Evolutionary conservation across 768 basidiomycete species (phyloP).

Genomic region (Chlorophyllum brunneum): DNA sequence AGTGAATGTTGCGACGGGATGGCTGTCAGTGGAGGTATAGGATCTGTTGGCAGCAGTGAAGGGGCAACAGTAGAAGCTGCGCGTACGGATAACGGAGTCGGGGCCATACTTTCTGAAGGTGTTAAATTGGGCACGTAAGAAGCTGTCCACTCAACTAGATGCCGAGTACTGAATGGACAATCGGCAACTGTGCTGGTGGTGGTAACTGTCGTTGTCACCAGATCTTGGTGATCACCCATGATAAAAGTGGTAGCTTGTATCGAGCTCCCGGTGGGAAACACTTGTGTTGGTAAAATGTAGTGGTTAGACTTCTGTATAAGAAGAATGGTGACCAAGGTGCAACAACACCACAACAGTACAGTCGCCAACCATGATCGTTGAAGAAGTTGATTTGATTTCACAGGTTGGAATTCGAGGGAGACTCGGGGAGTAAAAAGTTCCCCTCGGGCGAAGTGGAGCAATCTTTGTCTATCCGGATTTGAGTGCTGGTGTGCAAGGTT

Average conservation of each 20-base stretch:
- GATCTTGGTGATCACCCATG: background rate
- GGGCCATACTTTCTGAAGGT: background rate
- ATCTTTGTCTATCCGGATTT: slow-evolving; percentile 34
- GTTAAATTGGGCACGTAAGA: background rate
- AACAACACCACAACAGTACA: slow-evolving; percentile 18
- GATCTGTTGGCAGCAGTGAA: background rate
- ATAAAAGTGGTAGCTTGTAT: background rate
- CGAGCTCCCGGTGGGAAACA: background rate
- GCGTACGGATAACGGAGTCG: background rate
- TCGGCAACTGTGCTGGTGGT: background rate
- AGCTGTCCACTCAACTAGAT: background rate
- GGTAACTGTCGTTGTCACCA: slow-evolving; percentile 1
- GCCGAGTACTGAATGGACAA: background rate
- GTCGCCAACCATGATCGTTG: background rate
- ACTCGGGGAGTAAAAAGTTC: slow-evolving; percentile 58
- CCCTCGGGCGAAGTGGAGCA: slow-evolving; percentile 55
- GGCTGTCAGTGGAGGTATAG: background rate
- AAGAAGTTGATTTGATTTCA: background rate
- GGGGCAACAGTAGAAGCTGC: background rate
- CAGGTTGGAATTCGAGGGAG: slow-evolving; percentile 25
- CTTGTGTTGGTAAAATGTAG: background rate
- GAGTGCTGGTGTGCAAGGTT: slow-evolving; percentile 54
- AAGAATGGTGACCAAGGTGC: slow-evolving; percentile 23
- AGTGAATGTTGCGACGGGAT: background rate
- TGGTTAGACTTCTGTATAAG: slow-evolving; percentile 16